Conservation (phyloP, 2,329 filamentous ascomycete species). For the Ceratocystis variospora region DNA sequence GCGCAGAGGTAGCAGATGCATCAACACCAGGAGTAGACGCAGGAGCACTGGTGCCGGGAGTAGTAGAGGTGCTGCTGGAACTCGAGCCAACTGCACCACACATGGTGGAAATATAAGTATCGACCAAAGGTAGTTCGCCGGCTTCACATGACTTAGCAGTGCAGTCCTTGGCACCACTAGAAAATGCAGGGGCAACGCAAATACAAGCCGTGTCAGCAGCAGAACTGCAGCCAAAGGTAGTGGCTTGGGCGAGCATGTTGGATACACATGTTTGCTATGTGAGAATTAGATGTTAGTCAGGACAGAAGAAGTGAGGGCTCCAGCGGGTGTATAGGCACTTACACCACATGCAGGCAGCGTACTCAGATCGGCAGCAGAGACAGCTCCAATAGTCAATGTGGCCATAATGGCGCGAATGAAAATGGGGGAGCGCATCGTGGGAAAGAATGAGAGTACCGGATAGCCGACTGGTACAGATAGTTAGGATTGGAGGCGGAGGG, state of each 20-base stretch:
- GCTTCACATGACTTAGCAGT: conserved; percentile 23
- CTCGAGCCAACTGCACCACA: conserved; percentile 22
- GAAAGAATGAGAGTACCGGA: background rate
- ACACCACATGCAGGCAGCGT: conserved; percentile 16
- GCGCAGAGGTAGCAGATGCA: background rate
- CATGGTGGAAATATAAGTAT: conserved; percentile 22
- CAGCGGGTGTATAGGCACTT: background rate
- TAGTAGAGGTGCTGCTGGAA: conserved; percentile 8
- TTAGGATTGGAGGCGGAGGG: background rate
- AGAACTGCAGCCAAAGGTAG: conserved; percentile 14
- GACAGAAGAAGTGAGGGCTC: background rate
- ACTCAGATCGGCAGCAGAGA: conserved; percentile 15
- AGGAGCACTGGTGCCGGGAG: conserved; percentile 6
- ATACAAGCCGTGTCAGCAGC: conserved; percentile 29
- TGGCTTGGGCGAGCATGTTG: conserved; percentile 16
- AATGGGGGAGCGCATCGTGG: conserved; percentile 11
- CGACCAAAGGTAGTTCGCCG: conserved; percentile 24
- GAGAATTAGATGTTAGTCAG: background rate
- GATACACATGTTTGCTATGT: conserved; percentile 19
- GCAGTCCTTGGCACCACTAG: conserved; percentile 31
- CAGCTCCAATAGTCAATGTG: conserved; percentile 7
- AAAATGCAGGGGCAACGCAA: conserved; percentile 28
- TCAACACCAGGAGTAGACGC: background rate
- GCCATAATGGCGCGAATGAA: conserved; percentile 11
- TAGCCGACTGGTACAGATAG: background rate